These are phyloP conservation scores for Pseudonitzschia pungens DNA, from an alignment of 108 stramenopile species.

Conservation along the genomic window DNA sequence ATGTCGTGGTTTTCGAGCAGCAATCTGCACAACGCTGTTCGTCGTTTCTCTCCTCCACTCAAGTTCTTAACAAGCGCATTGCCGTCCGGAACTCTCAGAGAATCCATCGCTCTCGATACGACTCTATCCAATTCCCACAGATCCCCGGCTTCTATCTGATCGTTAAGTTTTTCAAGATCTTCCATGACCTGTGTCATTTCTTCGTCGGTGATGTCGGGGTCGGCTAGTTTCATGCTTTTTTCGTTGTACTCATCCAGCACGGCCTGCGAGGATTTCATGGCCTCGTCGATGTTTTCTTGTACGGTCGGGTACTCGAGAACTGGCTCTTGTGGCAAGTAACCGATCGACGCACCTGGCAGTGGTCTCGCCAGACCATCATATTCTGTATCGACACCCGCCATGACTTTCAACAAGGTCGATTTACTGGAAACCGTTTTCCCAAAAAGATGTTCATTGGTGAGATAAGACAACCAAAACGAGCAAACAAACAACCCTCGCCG, in stretches of 20 bases:
- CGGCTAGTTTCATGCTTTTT: constrained; percentile 68
- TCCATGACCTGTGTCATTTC: constrained; percentile 68
- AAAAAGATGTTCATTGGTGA: not conserved
- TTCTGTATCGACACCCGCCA: constrained; percentile 94
- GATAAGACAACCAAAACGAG: not conserved
- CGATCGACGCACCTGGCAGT: constrained; percentile 82
- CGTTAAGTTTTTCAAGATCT: constrained; percentile 60
- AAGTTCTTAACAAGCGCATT: constrained; percentile 75
- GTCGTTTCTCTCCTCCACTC: constrained; percentile 96
- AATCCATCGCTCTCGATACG: constrained; percentile 81
- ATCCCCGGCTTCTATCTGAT: constrained; percentile 86
- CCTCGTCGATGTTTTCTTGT: constrained; percentile 79
- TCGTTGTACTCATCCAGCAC: constrained; percentile 83
- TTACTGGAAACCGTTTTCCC: constrained; percentile 12
- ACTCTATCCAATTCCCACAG: constrained; percentile 86
- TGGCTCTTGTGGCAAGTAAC: constrained; percentile 89
- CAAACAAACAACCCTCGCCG: too few relatives aligned
- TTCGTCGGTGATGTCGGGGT: constrained; percentile 75
- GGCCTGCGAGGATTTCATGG: constrained; percentile 64
- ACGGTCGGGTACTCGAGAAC: constrained; percentile 73
- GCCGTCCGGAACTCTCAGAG: constrained; percentile 76
- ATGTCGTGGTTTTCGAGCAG: constrained; percentile 89
- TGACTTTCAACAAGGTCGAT: constrained; percentile 88
- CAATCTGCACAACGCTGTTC: constrained; percentile 87
- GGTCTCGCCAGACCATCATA: constrained; percentile 85